These are phyloP conservation scores for Trichoderma koningiopsis DNA, from an alignment of 2,329 filamentous ascomycete species.

Conservation along the genomic window DNA sequence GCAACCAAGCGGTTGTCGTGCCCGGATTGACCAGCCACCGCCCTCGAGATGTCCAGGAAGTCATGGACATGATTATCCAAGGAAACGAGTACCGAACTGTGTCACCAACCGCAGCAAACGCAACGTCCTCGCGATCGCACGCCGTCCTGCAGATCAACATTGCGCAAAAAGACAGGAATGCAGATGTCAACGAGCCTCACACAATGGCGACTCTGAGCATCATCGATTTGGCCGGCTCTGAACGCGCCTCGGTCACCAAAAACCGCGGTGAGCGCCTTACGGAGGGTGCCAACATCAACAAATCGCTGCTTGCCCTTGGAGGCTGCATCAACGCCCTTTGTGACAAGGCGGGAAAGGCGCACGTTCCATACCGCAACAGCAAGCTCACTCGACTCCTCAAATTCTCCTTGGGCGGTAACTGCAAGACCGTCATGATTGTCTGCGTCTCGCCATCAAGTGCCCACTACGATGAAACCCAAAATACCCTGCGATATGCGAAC, in stretches of 20 bases:
- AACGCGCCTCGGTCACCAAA: constrained; percentile 94
- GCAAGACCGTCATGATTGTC: constrained; percentile 99
- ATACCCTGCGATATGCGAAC: constrained; percentile 95
- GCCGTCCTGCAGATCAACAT: constrained; percentile 97
- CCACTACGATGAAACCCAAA: constrained; percentile 97
- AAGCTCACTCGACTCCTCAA: constrained; percentile 95
- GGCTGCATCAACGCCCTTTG: constrained; percentile 99
- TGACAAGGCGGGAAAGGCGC: constrained; percentile 85
- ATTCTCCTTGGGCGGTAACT: constrained; percentile 96
- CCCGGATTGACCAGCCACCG: constrained; percentile 88
- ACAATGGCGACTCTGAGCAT: constrained; percentile 98
- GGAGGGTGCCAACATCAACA: constrained; percentile 99
- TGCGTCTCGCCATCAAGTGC: constrained; percentile 95
- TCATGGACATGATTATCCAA: constrained; percentile 98
- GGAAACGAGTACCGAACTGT: constrained; percentile 95
- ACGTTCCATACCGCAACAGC: constrained; percentile 96
- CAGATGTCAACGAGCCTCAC: constrained; percentile 88
- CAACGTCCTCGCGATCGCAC: constrained; percentile 94
- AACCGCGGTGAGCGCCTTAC: constrained; percentile 88
- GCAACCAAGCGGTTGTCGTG: constrained; percentile 89
- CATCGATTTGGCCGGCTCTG: constrained; percentile 94
- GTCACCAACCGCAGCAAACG: constrained; percentile 95
- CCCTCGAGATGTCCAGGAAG: constrained; percentile 87
- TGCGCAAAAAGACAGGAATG: constrained; percentile 90
- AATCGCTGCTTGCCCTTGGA: constrained; percentile 89